Conservation (phyloP, 768 basidiomycete species). For the Boletus rufocinnamomeus region DNA sequence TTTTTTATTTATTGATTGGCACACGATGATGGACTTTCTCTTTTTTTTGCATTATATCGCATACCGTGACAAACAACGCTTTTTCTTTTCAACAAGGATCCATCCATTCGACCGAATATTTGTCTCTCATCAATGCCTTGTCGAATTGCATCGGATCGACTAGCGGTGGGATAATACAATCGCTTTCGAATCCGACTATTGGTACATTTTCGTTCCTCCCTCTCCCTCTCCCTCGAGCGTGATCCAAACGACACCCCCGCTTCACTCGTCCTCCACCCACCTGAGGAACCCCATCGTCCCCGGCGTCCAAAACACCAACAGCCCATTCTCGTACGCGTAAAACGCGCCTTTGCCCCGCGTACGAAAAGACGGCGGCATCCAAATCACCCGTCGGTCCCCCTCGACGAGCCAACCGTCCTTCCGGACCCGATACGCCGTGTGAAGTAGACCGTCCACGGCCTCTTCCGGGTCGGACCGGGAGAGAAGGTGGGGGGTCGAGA, state of each 20-base stretch:
- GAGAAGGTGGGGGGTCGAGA: slow-evolving; percentile 3
- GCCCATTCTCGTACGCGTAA: slow-evolving; percentile 13
- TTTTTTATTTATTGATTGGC: too few species aligned
- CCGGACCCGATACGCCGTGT: slow-evolving; percentile 9
- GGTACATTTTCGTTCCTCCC: too few species aligned
- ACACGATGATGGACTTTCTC: too few species aligned
- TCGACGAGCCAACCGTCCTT: slow-evolving; percentile 26
- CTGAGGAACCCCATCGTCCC: slow-evolving; percentile 10
- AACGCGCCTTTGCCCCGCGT: slow-evolving; percentile 11
- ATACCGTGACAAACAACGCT: neutral
- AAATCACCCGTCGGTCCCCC: slow-evolving; percentile 19
- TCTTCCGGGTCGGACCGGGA: slow-evolving; percentile 7
- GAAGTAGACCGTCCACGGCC: slow-evolving; percentile 3
- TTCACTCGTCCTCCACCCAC: neutral
- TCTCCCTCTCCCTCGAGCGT: too few species aligned
- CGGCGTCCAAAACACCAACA: neutral
- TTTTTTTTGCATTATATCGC: neutral
- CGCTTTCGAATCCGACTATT: too few species aligned
- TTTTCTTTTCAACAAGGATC: too few species aligned
- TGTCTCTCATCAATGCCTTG: neutral
- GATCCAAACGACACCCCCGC: too few species aligned
- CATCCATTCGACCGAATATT: too few species aligned
- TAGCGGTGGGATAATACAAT: too few species aligned
- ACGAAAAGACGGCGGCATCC: slow-evolving; percentile 5
- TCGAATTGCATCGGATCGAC: too few species aligned